Conservation (phyloP, 108 stramenopile genomes). For the Stephanodiscus minutulus region DNA sequence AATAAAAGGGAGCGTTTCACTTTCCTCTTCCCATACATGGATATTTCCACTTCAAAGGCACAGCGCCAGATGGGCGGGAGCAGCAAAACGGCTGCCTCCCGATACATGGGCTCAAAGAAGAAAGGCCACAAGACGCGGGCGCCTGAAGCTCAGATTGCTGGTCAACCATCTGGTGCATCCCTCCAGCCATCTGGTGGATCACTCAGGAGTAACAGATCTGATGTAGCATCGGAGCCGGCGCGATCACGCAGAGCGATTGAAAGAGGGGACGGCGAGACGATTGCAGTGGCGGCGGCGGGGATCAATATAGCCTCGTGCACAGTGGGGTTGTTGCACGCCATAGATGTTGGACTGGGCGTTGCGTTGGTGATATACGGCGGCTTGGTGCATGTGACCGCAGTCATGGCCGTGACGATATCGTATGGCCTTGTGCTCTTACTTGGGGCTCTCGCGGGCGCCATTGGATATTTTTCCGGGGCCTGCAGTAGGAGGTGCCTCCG, state of each 20-base stretch:
- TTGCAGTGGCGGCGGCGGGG: not conserved
- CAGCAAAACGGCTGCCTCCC: conserved; percentile 4
- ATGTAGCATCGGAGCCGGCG: not conserved
- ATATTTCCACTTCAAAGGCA: conserved; percentile 11
- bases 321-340: conserved; percentile 20
- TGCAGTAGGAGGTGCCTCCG: conserved; percentile 28
- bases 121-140: conserved; percentile 1
- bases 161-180: conserved; percentile 4
- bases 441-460: conserved; percentile 24
- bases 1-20: not conserved
- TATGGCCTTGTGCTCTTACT: conserved; percentile 32
- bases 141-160: conserved; percentile 11
- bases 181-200: not conserved
- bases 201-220: not conserved
- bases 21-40: not conserved
- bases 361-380: conserved; percentile 29
- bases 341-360: conserved; percentile 28
- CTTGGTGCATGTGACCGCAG: conserved; percentile 21
- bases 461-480: conserved; percentile 34
- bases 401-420: conserved; percentile 15
- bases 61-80: conserved; percentile 15
- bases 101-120: conserved; percentile 2
- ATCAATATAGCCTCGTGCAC: not conserved
- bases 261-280: not conserved
- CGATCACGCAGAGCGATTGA: not conserved